A percentile compares a stretch with the other conserved stretches of the same genome.
These are phyloP conservation scores for Gomphus bonarii DNA, from an alignment of 1,284 basidiomycete genomes.

Conservation along the genomic window DNA sequence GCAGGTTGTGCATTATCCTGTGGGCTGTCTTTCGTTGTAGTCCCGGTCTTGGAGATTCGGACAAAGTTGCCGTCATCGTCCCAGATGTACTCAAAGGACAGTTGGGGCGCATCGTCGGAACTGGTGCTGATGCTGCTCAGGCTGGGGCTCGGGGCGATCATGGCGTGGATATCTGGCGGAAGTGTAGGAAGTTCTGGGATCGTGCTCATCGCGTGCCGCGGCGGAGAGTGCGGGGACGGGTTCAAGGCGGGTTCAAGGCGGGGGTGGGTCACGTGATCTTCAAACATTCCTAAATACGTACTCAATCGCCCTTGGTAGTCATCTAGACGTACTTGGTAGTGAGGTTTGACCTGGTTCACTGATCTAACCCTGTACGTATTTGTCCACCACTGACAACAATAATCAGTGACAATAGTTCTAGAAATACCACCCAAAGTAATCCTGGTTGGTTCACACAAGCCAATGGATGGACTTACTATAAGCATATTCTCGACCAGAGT, in stretches of 20 bases:
- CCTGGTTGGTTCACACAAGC: no score
- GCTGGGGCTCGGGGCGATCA: neutral
- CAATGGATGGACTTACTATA: no score
- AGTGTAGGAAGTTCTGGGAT: neutral
- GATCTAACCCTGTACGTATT: no score
- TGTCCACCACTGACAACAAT: no score
- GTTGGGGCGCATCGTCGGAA: slow-evolving; percentile 22
- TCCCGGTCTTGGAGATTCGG: slow-evolving; percentile 36
- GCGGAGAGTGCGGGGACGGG: neutral
- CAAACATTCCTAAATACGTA: neutral
- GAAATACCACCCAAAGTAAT: no score
- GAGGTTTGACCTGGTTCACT: no score
- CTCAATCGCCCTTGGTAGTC: neutral
- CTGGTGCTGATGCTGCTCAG: slow-evolving; percentile 5
- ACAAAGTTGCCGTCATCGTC: slow-evolving; percentile 51
- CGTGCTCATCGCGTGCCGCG: slow-evolving; percentile 1
- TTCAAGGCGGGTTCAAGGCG: neutral
- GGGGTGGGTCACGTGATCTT: neutral
- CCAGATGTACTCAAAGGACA: slow-evolving; percentile 60
- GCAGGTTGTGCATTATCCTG: slow-evolving; percentile 24
- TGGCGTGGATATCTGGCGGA: neutral
- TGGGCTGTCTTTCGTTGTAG: slow-evolving; percentile 17
- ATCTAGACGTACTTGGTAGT: no score
- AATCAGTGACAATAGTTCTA: no score
- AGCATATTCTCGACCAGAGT: no score